Base-by-base conservation (phyloP, 345 rosid genomes). In the Camelina neglecta region DNA sequence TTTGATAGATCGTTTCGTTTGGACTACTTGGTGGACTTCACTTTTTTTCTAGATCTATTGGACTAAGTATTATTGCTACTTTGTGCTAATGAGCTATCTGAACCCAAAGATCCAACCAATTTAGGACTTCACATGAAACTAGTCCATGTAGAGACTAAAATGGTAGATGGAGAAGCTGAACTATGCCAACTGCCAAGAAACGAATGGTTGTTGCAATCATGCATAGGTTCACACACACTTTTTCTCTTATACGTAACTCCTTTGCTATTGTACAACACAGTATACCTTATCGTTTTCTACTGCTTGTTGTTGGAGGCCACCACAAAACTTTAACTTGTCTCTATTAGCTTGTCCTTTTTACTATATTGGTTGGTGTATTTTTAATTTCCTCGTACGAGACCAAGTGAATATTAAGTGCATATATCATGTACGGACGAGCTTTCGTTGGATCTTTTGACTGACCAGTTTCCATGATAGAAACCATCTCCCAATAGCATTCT, bases 401-500 rank as follows among this genome's bases (percentile, higher is more conserved):
- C 60, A 74, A 57, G 51, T 66, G 78, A 49, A 24, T 41, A 67
- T 75, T 75, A 21, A 59, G 50, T 35, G 8, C 8, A 26, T 65
- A 5, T 71, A 21, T 56, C 49, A 24, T 18, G 47, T 59, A 59
- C 61, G 67, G 59, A 47, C 29, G 44, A 50, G 24, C 47, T 49
- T 53, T 74, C 58, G 50, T 74, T 65, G 71, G 62, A 51, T 50
- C 63, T 75, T 61, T 69, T 55, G 50, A 61, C 74, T 69, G 79
- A 75, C 79, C 65, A 69, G 74, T 60, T 69, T 69, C 73, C 73
- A 75, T 75, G 73, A 69, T 69, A 69, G 74, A 36, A 62, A 76
- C 68, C 61, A 75, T 51, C 79, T 60, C 60, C 79, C 79, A 75
- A 75, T 67, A 60, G 26, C 45, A 67, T 60, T 75, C 12, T 20